Evolutionary conservation across 768 basidiomycete species (phyloP).

Genomic region (Gloeophyllum trabeum): DNA sequence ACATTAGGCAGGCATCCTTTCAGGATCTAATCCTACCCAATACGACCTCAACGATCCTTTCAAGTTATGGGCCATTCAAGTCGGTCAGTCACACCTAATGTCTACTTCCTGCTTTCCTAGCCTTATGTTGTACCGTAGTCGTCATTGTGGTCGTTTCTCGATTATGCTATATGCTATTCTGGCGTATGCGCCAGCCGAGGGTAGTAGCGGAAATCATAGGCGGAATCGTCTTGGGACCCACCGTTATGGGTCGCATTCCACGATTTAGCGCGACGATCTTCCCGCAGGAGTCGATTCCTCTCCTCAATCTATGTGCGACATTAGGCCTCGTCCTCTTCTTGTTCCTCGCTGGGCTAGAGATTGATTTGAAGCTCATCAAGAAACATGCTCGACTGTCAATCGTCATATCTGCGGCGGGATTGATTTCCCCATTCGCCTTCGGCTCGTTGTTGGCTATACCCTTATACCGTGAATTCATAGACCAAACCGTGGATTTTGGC

Average conservation of each 20-base stretch:
- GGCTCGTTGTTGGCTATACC: slow-evolving; percentile 70
- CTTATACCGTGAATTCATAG: slow-evolving; percentile 59
- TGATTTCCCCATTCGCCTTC: slow-evolving; percentile 69
- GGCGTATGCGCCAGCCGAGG: slow-evolving; percentile 74
- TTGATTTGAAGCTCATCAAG: slow-evolving; percentile 60
- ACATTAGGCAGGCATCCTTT: slow-evolving; percentile 77
- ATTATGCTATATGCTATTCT: slow-evolving; percentile 50
- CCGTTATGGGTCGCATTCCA: slow-evolving; percentile 71
- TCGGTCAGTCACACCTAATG: too few species aligned
- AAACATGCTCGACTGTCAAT: slow-evolving; percentile 49
- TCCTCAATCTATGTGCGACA: slow-evolving; percentile 63
- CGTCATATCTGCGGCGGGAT: slow-evolving; percentile 56
- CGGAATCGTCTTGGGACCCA: slow-evolving; percentile 71
- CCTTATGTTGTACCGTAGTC: slow-evolving; percentile 2
- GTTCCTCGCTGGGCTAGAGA: slow-evolving; percentile 79
- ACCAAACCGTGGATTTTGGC: slow-evolving; percentile 49
- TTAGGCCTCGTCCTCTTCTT: slow-evolving; percentile 71
- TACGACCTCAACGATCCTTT: slow-evolving; percentile 63
- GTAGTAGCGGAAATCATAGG: slow-evolving; percentile 91
- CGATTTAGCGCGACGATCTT: slow-evolving; percentile 39
- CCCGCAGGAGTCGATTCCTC: slow-evolving; percentile 29
- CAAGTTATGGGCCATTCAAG: slow-evolving; percentile 66
- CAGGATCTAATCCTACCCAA: slow-evolving; percentile 55
- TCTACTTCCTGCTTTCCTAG: not conserved
- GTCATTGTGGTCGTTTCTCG: slow-evolving; percentile 79